phyloP scores from a whole-genome alignment of 1,139 yeast species.

The Protomyces inundatus region DNA sequence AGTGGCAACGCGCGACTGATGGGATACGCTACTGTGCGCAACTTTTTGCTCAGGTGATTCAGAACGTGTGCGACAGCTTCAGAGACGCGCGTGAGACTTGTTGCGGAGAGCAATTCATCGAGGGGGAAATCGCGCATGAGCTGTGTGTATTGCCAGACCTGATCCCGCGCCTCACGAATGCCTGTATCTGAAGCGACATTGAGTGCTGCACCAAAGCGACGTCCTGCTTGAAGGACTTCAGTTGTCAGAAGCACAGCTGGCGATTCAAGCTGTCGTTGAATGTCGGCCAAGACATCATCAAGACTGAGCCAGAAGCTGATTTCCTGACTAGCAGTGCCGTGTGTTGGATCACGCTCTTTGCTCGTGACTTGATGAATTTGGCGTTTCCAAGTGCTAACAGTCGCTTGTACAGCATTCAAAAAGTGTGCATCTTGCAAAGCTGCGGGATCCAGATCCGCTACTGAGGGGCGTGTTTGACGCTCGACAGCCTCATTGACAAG shows the following conservation, averaged over 20 bases:
- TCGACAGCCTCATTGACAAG: slow-evolving; percentile 41
- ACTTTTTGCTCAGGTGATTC: slow-evolving; percentile 55
- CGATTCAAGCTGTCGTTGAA: slow-evolving; percentile 55
- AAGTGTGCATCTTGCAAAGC: slow-evolving; percentile 50
- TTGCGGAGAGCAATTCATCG: slow-evolving; percentile 52
- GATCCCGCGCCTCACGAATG: slow-evolving; percentile 51
- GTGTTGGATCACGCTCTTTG: slow-evolving; percentile 48
- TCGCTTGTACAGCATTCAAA: slow-evolving; percentile 60
- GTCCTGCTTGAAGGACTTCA: slow-evolving; percentile 60
- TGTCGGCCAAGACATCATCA: slow-evolving; percentile 55
- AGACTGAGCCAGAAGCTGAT: slow-evolving; percentile 73
- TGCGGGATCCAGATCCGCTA: slow-evolving; percentile 38
- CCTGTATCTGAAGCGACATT: slow-evolving; percentile 60
- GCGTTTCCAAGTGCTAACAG: slow-evolving; percentile 68
- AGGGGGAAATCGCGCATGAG: slow-evolving; percentile 69
- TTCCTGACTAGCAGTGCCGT: slow-evolving; percentile 65
- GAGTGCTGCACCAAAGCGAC: slow-evolving; percentile 72
- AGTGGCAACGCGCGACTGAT: slow-evolving; percentile 57
- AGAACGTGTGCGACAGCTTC: slow-evolving; percentile 50
- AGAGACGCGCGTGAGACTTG: slow-evolving; percentile 47
- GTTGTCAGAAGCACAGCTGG: slow-evolving; percentile 57
- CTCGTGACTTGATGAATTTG: slow-evolving; percentile 57
- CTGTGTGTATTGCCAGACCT: slow-evolving; percentile 45
- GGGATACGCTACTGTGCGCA: slow-evolving; percentile 61
- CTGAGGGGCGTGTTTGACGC: slow-evolving; percentile 34